Base-by-base conservation (phyloP, 1,139 yeast genomes). In the Torulaspora pretoriensis region DNA sequence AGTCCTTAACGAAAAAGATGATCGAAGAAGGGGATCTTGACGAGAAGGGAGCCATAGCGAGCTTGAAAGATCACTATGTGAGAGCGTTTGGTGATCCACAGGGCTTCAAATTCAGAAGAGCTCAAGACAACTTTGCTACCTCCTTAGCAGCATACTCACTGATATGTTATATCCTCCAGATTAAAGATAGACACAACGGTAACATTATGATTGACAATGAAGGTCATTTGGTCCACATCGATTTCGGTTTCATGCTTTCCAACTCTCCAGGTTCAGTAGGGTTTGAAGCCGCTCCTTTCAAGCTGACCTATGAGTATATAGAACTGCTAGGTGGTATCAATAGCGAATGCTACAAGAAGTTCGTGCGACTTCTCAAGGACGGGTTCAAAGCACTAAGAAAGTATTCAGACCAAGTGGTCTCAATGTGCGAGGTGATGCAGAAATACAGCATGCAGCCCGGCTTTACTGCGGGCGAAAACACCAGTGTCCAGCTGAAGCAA, bases 201-300 rank as follows among this genome's bases (percentile, higher is more conserved):
- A 92, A 92, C 64, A 90, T 92, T 39, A 83, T 92, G 85, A 69
- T 92, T 13, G 98, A 92, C 61, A 80, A 82, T 50, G 96, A 90
- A 53, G 98, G 98, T 0, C 97, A 92, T 62, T 83, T 92, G 10
- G 82, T 89, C 39, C 98, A 92, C 63, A 92, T 92, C 55, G 98
- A 92, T 68, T 92, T 92, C 69, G 98, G 98, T 0, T 92, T 89
- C 62, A 68, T 92, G 59, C 70, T 92, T 4, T 87, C 96, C 0
- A 92, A 92, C 59, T 83, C 97, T 0, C 98, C 98, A 0, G 97
- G 97, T 2, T 83, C 95, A 46, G 88, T 92, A 44, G 96, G 97
- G 0, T 89, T 92, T 64, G 98, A 92, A 61, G 95, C 96, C 1
- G 96, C 97, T 0, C 97, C 98, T 1, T 92, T 92, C 72, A 92